Conservation (phyloP, 495 filamentous ascomycete genomes). For the Amorphotheca resinae region DNA sequence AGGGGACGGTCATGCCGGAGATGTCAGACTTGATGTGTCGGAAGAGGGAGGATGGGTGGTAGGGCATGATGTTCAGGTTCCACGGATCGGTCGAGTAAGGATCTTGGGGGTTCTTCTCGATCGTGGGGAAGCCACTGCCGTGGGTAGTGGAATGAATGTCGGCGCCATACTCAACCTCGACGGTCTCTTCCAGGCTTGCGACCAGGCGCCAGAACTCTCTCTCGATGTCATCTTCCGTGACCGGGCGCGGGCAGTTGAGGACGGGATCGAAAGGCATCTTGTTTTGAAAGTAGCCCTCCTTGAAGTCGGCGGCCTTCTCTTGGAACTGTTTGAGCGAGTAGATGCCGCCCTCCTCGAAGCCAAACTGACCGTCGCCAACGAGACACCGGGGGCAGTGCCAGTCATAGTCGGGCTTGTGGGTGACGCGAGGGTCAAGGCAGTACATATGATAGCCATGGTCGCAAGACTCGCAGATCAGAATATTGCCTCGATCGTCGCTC, state of each 20-base stretch:
- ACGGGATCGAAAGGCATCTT: conserved; percentile 86
- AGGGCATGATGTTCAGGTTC: conserved; percentile 91
- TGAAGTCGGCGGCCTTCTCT: conserved; percentile 89
- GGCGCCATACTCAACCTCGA: conserved; percentile 96
- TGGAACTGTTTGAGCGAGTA: conserved; percentile 97
- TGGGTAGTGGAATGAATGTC: conserved; percentile 98
- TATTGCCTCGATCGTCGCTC: conserved; percentile 54
- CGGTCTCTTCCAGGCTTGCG: conserved; percentile 82
- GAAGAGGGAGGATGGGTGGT: conserved; percentile 86
- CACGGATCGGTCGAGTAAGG: conserved; percentile 80
- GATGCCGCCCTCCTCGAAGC: conserved; percentile 92
- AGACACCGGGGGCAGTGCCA: conserved; percentile 96
- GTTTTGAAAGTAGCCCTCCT: conserved; percentile 79
- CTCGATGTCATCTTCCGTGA: conserved; percentile 94
- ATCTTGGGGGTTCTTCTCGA: conserved; percentile 81
- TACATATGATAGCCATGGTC: conserved; percentile 78
- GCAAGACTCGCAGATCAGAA: conserved; percentile 87
- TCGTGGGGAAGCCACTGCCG: conserved; percentile 92
- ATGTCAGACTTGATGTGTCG: conserved; percentile 96
- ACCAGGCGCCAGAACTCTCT: conserved; percentile 94
- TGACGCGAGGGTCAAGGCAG: conserved; percentile 82
- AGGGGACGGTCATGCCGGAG: conserved; percentile 99
- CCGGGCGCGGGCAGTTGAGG: conserved; percentile 60
- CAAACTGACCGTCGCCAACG: conserved; percentile 92
- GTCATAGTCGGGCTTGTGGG: conserved; percentile 65